Evolutionary conservation across 164 flowering plant species (phyloP), one percentile per base, ranked within the genome.

Genomic region (Santalum album): DNA sequence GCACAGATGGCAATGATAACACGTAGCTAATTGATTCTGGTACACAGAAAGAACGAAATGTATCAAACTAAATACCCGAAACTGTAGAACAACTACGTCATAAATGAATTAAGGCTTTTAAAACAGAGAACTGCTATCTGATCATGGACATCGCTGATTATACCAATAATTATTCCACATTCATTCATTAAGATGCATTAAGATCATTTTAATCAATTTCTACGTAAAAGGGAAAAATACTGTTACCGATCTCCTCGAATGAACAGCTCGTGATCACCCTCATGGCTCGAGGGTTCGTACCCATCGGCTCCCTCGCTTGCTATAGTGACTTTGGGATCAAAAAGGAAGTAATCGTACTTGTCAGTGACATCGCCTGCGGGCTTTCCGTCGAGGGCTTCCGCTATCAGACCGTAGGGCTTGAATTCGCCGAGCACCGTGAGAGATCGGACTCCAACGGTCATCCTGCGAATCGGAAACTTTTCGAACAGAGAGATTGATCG

Each of bases 341-440:
- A 87, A 19, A 92, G 77, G 67, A 82, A 87, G 73, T 87, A 92
- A 36, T 71, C 65, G 74, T 82, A 89, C 29, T 73, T 67, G 24
- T 78, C 77, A 12, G 64, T 3, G 51, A 49, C 34, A 56, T 61
- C 34, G 18, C 75, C 86, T 12, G 62, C 43, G 1, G 85, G 75
- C 46, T 86, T 77, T 7, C 96, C 96, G 51, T 87, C 99, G 15
- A 81, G 61, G 39, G 90, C 76, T 72, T 92, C 97, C 22, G 82
- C 92, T 6, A 86, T 71, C 25, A 92, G 56, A 20, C 97, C 99
- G 57, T 83, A 90, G 9, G 99, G 96, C 58, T 82, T 92, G 83
- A 92, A 92, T 71, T 87, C 90, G 58, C 90, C 83, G 22, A 92
- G 71, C 16, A 90, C 84, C 1, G 82, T 71, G 26, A 92, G 77